Evolutionary conservation across 768 basidiomycete genomes (phyloP), one percentile per base, ranked within the genome.

Genomic region (Tricholoma furcatifolium): DNA sequence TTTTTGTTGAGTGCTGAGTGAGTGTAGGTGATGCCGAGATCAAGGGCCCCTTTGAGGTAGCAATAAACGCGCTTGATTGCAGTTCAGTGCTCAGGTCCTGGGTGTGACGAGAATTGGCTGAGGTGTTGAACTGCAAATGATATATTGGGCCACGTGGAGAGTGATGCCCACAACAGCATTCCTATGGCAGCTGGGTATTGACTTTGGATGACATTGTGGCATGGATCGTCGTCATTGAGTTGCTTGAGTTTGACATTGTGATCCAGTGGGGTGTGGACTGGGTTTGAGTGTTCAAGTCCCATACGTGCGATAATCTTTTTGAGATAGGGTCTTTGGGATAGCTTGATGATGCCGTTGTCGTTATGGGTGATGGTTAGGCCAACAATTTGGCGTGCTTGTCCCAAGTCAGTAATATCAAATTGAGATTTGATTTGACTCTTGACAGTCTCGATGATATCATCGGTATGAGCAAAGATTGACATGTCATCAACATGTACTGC

Each of bases 61-160:
- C 67, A 60, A 38, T 76, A 65, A 18, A 79, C 53, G n/a, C 65
- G 66, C 47, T 73, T 73, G 7, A 70, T 63, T 3, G 72, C 72
- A 0, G 58, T 54, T 67, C 73, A 76, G 53, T 80, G 76, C 1
- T 50, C 48, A 1, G 36, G 32, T 7, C 57, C 59, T 0, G 74
- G 74, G 50, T 72, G 70, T 1, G 51, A 36, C 9, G 62, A 56
- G 59, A 70, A 77, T 21, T 69, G 71, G 5, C 64, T 56, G 0
- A 78, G 56, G 1, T 55, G 51, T 2, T 60, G 53, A 6, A 74
- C 69, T 0, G 73, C 63, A 51, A 63, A 74, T 1, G 70, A 57
- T 39, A 78, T 76, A 54, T 79, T 73, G 1, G 74, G 74, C 2
- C 69, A 63, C 0, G 70, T 71, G 5, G 59, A 61, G 1, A 69